A percentile compares a stretch with the other conserved stretches of the same genome.
These are phyloP conservation scores for Oxyria digyna DNA, from an alignment of 148 eudicot genomes.

Conservation along the genomic window DNA sequence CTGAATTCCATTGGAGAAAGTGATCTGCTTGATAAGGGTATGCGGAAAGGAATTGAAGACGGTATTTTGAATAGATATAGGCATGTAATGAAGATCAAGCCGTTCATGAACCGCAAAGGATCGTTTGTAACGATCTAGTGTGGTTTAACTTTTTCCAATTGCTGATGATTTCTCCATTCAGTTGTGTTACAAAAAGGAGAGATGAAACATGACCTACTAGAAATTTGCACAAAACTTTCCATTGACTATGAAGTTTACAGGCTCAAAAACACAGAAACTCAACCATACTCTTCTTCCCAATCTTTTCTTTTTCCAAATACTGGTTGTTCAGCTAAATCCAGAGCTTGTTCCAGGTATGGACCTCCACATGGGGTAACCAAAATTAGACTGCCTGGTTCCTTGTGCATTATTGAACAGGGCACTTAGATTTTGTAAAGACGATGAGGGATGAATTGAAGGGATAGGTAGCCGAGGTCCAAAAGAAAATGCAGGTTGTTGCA, in stretches of 20 bases:
- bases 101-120: constrained; percentile 28
- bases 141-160: not conserved
- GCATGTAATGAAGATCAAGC: constrained; percentile 56
- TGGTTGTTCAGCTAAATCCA: not conserved
- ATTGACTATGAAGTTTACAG: too few relatives aligned
- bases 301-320: too few relatives aligned
- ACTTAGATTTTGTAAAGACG: constrained; percentile 19
- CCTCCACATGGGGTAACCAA: not conserved
- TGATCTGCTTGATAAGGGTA: constrained; percentile 31
- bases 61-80: constrained; percentile 45
- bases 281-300: too few relatives aligned
- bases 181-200: too few relatives aligned
- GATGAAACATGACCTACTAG: too few relatives aligned
- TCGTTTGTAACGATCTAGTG: constrained; percentile 9
- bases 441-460: constrained; percentile 67
- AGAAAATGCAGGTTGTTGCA: constrained; percentile 48
- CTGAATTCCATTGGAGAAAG: constrained; percentile 26
- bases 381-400: constrained; percentile 19
- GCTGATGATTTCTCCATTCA: not conserved
- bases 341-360: not conserved
- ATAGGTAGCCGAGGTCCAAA: constrained; percentile 67
- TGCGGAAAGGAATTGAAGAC: constrained; percentile 34
- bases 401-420: constrained; percentile 36
- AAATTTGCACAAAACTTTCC: too few relatives aligned
- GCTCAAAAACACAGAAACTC: too few relatives aligned